Conservation (phyloP, 129 eudicot genomes). For the Tanacetum coccineum region DNA sequence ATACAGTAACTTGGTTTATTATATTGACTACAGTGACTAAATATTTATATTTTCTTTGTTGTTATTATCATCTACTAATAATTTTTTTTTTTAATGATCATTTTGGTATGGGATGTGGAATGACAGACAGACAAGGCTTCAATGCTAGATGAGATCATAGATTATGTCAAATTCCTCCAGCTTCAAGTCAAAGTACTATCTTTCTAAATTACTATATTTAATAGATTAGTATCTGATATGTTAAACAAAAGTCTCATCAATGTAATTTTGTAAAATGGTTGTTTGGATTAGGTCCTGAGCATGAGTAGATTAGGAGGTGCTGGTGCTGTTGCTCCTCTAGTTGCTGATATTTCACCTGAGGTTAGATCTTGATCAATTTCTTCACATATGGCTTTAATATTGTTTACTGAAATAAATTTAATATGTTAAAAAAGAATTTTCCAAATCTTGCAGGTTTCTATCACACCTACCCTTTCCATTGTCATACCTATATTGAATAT, state of each 20-base stretch:
- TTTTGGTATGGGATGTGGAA: constrained; percentile 33
- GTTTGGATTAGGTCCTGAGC: constrained; percentile 61
- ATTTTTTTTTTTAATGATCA: constrained; percentile 15
- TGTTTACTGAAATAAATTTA: neutral
- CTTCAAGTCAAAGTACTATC: constrained; percentile 92
- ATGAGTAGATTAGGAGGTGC: constrained; percentile 99
- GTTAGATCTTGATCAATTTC: constrained; percentile 25
- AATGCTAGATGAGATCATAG: constrained; percentile 99
- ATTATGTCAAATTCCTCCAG: constrained; percentile 97
- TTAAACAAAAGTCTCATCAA: neutral
- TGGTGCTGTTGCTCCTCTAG: constrained; percentile 68
- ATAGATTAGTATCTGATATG: neutral
- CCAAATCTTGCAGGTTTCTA: neutral
- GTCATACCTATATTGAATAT: neutral
- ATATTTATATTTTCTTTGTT: neutral
- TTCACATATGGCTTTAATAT: neutral
- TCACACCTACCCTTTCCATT: constrained; percentile 5
- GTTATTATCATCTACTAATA: constrained; percentile 19
- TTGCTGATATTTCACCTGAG: constrained; percentile 43
- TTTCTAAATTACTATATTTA: constrained; percentile 17
- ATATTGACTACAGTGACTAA: neutral
- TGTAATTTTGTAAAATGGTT: constrained; percentile 8
- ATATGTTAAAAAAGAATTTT: neutral
- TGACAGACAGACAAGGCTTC: constrained; percentile 99
- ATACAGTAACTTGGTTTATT: neutral